Conservation (phyloP, 208 protist species). For the Crithidia acanthocephali region DNA sequence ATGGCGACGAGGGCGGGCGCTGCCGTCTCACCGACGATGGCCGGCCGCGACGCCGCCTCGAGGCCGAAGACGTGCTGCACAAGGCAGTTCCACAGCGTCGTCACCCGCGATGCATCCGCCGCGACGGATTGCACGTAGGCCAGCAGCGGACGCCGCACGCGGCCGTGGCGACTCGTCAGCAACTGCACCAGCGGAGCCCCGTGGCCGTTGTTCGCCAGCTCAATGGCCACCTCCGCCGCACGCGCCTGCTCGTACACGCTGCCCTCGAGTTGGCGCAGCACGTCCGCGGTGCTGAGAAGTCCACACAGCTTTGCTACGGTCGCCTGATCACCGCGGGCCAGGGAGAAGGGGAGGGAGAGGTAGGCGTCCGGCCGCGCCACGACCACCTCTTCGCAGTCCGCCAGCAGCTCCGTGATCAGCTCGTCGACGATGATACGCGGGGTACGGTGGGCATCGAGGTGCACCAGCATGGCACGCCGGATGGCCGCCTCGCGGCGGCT, state of each 20-base stretch:
- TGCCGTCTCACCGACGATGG: slow-evolving; percentile 58
- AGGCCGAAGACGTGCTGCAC: slow-evolving; percentile 71
- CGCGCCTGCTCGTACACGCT: slow-evolving; percentile 49
- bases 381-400: slow-evolving; percentile 77
- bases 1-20: slow-evolving; percentile 40
- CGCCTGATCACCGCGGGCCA: slow-evolving; percentile 19
- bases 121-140: slow-evolving; percentile 34
- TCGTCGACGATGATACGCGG: slow-evolving; percentile 41
- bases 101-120: slow-evolving; percentile 35
- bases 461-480: slow-evolving; percentile 71
- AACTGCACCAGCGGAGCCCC: slow-evolving; percentile 66
- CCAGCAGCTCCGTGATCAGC: slow-evolving; percentile 54
- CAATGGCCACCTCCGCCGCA: slow-evolving; percentile 60
- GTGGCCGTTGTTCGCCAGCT: slow-evolving; percentile 51
- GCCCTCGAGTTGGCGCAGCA: slow-evolving; percentile 59
- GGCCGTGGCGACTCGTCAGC: slow-evolving; percentile 71
- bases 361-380: slow-evolving; percentile 86
- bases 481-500: slow-evolving; percentile 58
- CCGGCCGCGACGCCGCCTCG: slow-evolving; percentile 37
- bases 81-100: slow-evolving; percentile 67
- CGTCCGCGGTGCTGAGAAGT: slow-evolving; percentile 63
- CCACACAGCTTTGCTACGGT: slow-evolving; percentile 30
- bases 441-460: slow-evolving; percentile 45
- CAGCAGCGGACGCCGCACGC: slow-evolving; percentile 49
- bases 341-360: slow-evolving; percentile 62